Percentiles rank a stretch among this genome's conserved stretches.
These are phyloP conservation scores for Brassica juncea DNA, from an alignment of 345 rosid genomes.

Conservation along the genomic window DNA sequence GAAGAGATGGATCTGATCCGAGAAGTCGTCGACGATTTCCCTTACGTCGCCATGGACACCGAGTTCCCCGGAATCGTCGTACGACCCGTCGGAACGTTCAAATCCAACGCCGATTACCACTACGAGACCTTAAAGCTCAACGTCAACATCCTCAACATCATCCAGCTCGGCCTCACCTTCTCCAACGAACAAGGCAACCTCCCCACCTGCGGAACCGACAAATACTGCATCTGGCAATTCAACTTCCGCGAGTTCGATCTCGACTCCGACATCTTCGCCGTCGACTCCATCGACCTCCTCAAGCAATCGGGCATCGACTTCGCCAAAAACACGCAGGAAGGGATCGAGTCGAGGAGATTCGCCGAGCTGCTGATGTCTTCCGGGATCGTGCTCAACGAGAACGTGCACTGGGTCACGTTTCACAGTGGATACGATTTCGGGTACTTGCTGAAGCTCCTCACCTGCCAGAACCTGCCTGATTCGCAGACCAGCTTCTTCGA, in stretches of 20 bases:
- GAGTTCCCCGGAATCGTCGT: not conserved
- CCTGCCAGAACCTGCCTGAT: constrained; percentile 65
- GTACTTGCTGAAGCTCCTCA: constrained; percentile 81
- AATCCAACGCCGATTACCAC: constrained; percentile 63
- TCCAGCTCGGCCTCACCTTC: constrained; percentile 82
- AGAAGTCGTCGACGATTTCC: constrained; percentile 59
- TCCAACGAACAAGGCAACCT: constrained; percentile 78
- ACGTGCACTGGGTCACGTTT: constrained; percentile 84
- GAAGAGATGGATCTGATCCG: constrained; percentile 69
- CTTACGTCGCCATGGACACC: not conserved
- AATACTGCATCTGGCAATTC: constrained; percentile 81
- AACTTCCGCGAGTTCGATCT: constrained; percentile 74
- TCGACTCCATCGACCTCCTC: constrained; percentile 77
- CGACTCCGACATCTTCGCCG: constrained; percentile 62
- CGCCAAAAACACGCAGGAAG: constrained; percentile 57
- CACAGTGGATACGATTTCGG: constrained; percentile 97
- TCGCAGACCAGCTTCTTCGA: constrained; percentile 1
- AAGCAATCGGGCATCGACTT: constrained; percentile 76
- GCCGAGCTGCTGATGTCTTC: constrained; percentile 88
- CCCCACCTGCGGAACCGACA: constrained; percentile 61
- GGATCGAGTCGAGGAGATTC: constrained; percentile 61
- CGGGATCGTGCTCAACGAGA: constrained; percentile 78
- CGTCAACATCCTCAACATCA: constrained; percentile 79
- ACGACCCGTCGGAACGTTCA: constrained; percentile 64
- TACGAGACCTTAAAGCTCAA: constrained; percentile 76